A percentile compares a stretch with the other conserved stretches of the same genome.
Evolutionary conservation across 2,329 filamentous ascomycete species (phyloP).

Genomic region (Clarireedia paspali): DNA sequence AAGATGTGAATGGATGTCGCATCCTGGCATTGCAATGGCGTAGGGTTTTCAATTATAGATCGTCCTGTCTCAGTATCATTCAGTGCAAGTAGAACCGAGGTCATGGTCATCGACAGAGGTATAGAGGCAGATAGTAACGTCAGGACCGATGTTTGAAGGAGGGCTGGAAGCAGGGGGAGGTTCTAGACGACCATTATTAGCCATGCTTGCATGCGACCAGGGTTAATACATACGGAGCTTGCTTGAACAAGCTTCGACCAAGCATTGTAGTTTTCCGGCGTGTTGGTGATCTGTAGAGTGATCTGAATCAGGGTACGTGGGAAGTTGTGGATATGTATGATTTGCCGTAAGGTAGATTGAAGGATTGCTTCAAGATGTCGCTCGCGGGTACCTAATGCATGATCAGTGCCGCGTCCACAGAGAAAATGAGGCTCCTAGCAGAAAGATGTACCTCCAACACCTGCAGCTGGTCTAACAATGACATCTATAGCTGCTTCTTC

Average conservation of each 20-base stretch:
- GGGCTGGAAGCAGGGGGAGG: constrained; percentile 69
- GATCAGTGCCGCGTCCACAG: neutral
- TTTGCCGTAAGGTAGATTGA: constrained; percentile 62
- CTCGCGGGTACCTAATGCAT: constrained; percentile 53
- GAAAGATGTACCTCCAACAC: constrained; percentile 61
- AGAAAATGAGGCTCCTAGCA: neutral
- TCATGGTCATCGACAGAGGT: constrained; percentile 67
- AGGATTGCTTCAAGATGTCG: constrained; percentile 75
- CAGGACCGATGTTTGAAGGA: constrained; percentile 72
- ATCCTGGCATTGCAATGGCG: constrained; percentile 49
- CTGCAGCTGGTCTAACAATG: constrained; percentile 76
- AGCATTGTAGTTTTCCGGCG: constrained; percentile 59
- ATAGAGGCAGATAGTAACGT: constrained; percentile 76
- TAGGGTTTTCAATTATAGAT: constrained; percentile 51
- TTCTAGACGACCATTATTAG: constrained; percentile 43
- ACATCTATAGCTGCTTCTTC: constrained; percentile 90
- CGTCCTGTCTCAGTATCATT: constrained; percentile 33
- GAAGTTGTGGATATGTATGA: constrained; percentile 68
- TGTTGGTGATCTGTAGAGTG: constrained; percentile 66
- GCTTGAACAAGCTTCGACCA: constrained; percentile 53
- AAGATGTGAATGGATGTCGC: constrained; percentile 75
- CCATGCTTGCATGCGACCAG: constrained; percentile 5
- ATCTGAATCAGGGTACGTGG: constrained; percentile 73
- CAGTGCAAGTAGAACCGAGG: constrained; percentile 57
- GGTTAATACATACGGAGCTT: constrained; percentile 41